Evolutionary conservation across 1,284 basidiomycete genomes (phyloP).

Genomic region (Mixia osmundae): DNA sequence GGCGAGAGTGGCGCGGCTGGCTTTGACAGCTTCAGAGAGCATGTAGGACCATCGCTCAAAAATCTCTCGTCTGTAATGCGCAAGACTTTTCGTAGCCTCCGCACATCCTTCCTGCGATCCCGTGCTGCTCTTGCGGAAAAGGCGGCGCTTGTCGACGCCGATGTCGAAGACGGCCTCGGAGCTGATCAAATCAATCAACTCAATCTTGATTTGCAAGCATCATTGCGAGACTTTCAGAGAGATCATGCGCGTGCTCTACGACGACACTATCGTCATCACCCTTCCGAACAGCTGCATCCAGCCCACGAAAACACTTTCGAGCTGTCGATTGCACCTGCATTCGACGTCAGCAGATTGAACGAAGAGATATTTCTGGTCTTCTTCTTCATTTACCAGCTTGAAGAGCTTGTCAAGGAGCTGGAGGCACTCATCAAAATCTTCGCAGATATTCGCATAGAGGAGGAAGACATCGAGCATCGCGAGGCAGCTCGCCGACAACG

Average conservation of each 20-base stretch:
- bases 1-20: conserved; percentile 32
- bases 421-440: conserved; percentile 49
- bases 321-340: no score
- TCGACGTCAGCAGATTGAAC: conserved; percentile 8
- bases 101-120: conserved; percentile 35
- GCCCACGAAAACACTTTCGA: background rate
- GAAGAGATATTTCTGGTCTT: conserved; percentile 58
- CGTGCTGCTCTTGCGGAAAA: conserved; percentile 8
- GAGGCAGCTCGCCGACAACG: background rate
- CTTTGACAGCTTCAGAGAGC: conserved; percentile 60
- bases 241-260: conserved; percentile 7
- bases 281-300: background rate
- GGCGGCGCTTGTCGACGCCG: background rate
- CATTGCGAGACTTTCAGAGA: conserved; percentile 43
- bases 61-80: conserved; percentile 39
- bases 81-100: conserved; percentile 36
- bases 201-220: conserved; percentile 38
- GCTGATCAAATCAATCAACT: conserved; percentile 31
- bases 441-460: conserved; percentile 12
- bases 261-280: conserved; percentile 7
- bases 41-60: conserved; percentile 52
- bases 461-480: conserved; percentile 8
- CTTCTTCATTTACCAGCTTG: conserved; percentile 78
- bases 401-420: conserved; percentile 68
- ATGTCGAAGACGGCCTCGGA: conserved; percentile 4